phyloP scores from a whole-genome alignment of 2,329 filamentous ascomycete species.

The Penicillium sp. region DNA sequence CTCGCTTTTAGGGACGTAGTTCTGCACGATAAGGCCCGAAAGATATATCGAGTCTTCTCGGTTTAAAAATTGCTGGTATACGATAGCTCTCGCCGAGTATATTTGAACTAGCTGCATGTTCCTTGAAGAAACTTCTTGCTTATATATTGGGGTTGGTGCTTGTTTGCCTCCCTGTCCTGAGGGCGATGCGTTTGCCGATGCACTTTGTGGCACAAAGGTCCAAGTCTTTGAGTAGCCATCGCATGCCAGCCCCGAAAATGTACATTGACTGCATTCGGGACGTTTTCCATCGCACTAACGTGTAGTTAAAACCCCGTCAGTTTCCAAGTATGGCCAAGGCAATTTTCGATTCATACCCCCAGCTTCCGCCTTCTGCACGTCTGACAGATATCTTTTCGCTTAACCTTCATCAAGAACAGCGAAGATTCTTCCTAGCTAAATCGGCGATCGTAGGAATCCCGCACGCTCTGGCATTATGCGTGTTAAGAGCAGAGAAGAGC shows the following conservation, averaged over 20 bases:
- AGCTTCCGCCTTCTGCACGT: slow-evolving; percentile 20
- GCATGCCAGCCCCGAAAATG: slow-evolving; percentile 20
- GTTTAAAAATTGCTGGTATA: neutral
- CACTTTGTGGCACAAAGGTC: slow-evolving; percentile 20
- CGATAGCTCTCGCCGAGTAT: neutral
- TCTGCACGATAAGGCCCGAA: neutral
- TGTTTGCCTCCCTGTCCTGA: neutral
- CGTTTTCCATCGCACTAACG: slow-evolving; percentile 24
- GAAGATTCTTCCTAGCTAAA: neutral
- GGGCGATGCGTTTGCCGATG: too few relatives aligned
- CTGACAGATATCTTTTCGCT: slow-evolving; percentile 16
- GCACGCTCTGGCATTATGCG: too few relatives aligned
- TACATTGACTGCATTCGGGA: slow-evolving; percentile 24
- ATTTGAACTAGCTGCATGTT: neutral
- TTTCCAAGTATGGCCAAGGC: neutral
- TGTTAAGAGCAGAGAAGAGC: too few relatives aligned
- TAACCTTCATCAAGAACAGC: slow-evolving; percentile 16
- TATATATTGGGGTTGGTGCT: neutral
- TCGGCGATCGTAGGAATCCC: too few relatives aligned
- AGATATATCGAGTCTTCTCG: neutral
- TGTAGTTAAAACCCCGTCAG: neutral
- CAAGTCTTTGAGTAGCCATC: slow-evolving; percentile 21
- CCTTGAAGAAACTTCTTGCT: neutral
- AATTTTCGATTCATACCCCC: slow-evolving; percentile 13
- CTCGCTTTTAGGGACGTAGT: neutral